Evolutionary conservation across 352 stramenopile species (phyloP).

Genomic region (Phytophthora crassamura): DNA sequence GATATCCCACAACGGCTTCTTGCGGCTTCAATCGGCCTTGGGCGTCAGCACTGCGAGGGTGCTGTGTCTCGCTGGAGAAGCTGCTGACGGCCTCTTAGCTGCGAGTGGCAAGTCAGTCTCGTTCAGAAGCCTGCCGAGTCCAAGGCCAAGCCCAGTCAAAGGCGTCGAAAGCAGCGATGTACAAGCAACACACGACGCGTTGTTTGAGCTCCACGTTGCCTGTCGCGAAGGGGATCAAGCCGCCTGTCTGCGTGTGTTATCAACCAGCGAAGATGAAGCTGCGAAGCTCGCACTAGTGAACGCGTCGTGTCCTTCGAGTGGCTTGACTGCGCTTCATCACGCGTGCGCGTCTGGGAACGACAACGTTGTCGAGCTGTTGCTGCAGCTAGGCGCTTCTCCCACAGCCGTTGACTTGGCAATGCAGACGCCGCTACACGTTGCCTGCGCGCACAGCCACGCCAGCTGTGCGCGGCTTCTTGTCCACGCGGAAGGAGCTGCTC

Average conservation of each 20-base stretch:
- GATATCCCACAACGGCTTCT: slow-evolving; percentile 57
- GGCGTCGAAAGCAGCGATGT: not conserved
- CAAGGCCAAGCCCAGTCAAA: not conserved
- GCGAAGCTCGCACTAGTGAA: slow-evolving; percentile 14
- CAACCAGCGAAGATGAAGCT: slow-evolving; percentile 15
- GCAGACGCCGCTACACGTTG: slow-evolving; percentile 66
- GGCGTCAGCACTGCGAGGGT: slow-evolving; percentile 41
- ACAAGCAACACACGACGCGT: not conserved
- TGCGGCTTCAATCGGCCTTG: slow-evolving; percentile 35
- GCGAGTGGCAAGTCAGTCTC: slow-evolving; percentile 27
- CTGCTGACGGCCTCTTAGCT: slow-evolving; percentile 41
- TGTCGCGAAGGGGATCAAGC: slow-evolving; percentile 57
- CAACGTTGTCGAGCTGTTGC: slow-evolving; percentile 54
- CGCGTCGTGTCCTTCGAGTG: not conserved
- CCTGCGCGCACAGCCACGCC: slow-evolving; percentile 52
- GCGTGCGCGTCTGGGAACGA: slow-evolving; percentile 53
- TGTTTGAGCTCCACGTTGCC: slow-evolving; percentile 29
- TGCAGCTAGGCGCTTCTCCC: slow-evolving; percentile 43
- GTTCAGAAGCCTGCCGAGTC: slow-evolving; percentile 30
- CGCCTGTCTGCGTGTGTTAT: slow-evolving; percentile 45
- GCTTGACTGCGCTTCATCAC: slow-evolving; percentile 59
- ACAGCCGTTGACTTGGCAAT: slow-evolving; percentile 49
- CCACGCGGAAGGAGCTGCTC: slow-evolving; percentile 39
- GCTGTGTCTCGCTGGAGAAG: slow-evolving; percentile 58
- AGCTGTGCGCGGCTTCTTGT: slow-evolving; percentile 63